Evolutionary conservation across 306 rosid genomes (phyloP).

Genomic region (Cercis canadensis): DNA sequence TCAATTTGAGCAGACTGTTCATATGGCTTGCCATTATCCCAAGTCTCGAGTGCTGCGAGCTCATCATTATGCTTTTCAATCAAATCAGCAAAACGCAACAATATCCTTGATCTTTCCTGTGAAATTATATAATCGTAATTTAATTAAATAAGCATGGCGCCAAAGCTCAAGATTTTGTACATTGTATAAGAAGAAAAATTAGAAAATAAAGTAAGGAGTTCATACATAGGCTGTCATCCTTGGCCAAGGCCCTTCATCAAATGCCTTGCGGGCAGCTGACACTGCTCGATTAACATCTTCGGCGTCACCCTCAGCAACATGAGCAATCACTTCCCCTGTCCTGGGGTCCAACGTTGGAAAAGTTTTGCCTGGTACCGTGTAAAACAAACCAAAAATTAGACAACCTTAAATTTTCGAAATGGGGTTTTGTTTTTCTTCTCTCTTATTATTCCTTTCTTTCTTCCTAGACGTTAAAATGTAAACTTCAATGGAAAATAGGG

Average conservation of each 20-base stretch:
- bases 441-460: background rate
- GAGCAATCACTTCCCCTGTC: constrained; percentile 83
- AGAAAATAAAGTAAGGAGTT: constrained; percentile 1
- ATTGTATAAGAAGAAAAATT: background rate
- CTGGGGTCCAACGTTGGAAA: constrained; percentile 87
- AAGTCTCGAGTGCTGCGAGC: constrained; percentile 85
- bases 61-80: constrained; percentile 76
- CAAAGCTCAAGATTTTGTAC: constrained; percentile 10
- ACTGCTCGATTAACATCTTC: constrained; percentile 88
- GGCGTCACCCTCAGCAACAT: constrained; percentile 82
- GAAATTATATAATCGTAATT: background rate
- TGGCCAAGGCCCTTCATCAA: constrained; percentile 95
- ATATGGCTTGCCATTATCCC: constrained; percentile 95
- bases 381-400: too few species aligned
- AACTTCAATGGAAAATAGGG: background rate
- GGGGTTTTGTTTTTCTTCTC: background rate
- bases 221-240: constrained; percentile 86
- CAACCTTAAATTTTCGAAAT: too few species aligned
- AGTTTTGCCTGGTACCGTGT: constrained; percentile 59
- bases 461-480: too few species aligned
- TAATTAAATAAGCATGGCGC: background rate
- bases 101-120: constrained; percentile 73
- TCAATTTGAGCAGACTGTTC: constrained; percentile 76
- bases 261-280: constrained; percentile 87
- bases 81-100: constrained; percentile 84